These are phyloP conservation scores for Cutaneotrichosporon sp. DNA, from an alignment of 1,284 basidiomycete species.

Conservation along the genomic window DNA sequence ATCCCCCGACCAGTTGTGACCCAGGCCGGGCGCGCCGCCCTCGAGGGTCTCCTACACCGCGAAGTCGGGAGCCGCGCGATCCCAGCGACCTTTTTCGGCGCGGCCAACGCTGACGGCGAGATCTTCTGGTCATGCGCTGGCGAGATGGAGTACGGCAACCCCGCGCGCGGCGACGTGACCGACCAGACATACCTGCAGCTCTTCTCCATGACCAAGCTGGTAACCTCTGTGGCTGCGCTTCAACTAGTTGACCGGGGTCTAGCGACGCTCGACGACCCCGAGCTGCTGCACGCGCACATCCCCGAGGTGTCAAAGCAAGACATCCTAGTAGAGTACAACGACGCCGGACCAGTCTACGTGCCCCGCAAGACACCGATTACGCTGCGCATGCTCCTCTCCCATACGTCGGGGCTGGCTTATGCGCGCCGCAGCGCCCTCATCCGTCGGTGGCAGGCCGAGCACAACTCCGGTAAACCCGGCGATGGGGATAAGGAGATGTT, in stretches of 20 bases:
- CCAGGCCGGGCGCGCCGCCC: conserved; percentile 12
- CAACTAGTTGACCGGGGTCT: conserved; percentile 40
- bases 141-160: conserved; percentile 18
- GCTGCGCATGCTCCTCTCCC: conserved; percentile 40
- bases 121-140: conserved; percentile 21
- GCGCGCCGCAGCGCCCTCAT: conserved; percentile 7
- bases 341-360: conserved; percentile 29
- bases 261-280: conserved; percentile 34
- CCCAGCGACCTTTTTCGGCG: conserved; percentile 25
- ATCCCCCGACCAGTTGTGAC: conserved; percentile 10
- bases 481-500: conserved; percentile 5
- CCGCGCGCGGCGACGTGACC: conserved; percentile 15
- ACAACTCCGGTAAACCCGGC: neutral
- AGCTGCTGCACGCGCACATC: conserved; percentile 30
- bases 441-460: conserved; percentile 13
- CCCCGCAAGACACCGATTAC: conserved; percentile 37
- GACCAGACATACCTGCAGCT: conserved; percentile 28
- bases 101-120: conserved; percentile 19
- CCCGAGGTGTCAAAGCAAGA: conserved; percentile 38
- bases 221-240: conserved; percentile 38
- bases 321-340: conserved; percentile 36
- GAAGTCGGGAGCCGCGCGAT: conserved; percentile 10
- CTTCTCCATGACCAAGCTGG: conserved; percentile 43
- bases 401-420: conserved; percentile 30
- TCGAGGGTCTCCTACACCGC: conserved; percentile 18